Evolutionary conservation across 345 rosid genomes (phyloP), one percentile per base, ranked within the genome.

Genomic region (Salix exigua): DNA sequence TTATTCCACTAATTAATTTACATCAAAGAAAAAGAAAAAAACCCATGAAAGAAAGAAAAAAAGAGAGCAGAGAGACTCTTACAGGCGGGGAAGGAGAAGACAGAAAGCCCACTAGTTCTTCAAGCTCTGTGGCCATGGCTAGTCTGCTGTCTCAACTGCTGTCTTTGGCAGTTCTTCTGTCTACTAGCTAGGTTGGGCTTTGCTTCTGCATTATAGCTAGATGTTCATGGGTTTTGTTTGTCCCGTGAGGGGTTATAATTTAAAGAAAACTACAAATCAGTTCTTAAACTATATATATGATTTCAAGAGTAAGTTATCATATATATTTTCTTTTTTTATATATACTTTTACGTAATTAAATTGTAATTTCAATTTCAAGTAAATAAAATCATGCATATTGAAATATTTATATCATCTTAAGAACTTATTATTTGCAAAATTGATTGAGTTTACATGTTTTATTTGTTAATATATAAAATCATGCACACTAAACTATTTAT

Each of bases 41-140:
- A 33, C 13, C 21, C 35, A 28, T 33, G 26, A 38, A 38, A n/a
- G 5, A 26, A 40, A 18, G 40, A 37, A 40, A 50, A 19, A 2
- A 17, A 68, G 53, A 75, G 50, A 77, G n/a, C 7, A 71, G 35
- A 16, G 74, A 26, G 25, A 53, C 78, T 74, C 86, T 85, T 82
- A 92, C 97, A 9, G 92, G 83, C 0, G 88, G 86, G 60, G 94
- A 92, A 10, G 97, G 83, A 78, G 94, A 85, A 53, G 93, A 87
- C 2, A 94, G 85, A 71, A 94, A 94, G 2, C 75, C 93, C 4
- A 92, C 81, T 62, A 92, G 83, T 82, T 95, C 97, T 86, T 95
- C 97, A 62, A 92, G 86, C 84, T 92, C 99, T 35, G 89, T 91
- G 83, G 93, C 93, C 97, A 92, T 92, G 65, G 84, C 77, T 70